These are phyloP conservation scores for Rhizophlyctis rosea DNA, from an alignment of 192 early-diverging fungal genomes.

Conservation along the genomic window DNA sequence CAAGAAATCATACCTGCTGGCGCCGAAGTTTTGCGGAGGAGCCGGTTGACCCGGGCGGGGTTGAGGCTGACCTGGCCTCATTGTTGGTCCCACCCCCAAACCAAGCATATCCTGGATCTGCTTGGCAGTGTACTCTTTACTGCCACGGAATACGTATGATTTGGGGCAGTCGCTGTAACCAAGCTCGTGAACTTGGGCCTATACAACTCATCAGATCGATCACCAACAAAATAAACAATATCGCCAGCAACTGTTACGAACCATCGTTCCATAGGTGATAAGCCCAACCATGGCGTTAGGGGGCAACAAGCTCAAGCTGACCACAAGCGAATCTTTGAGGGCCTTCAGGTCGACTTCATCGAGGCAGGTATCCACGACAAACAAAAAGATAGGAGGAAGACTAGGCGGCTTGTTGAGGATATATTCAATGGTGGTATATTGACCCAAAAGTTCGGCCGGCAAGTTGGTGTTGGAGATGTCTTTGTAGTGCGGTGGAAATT, in stretches of 20 bases:
- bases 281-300: constrained; percentile 88
- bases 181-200: constrained; percentile 95
- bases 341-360: constrained; percentile 95
- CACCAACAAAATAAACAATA: constrained; percentile 11
- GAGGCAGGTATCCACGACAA: constrained; percentile 95
- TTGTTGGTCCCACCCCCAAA: constrained; percentile 45
- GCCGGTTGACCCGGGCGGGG: constrained; percentile 27
- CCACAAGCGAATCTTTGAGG: constrained; percentile 88
- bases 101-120: constrained; percentile 99
- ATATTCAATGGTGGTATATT: constrained; percentile 97
- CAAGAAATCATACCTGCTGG: constrained; percentile 50
- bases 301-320: constrained; percentile 89
- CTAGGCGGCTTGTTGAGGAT: constrained; percentile 79
- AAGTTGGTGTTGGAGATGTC: constrained; percentile 91
- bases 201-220: too few relatives aligned
- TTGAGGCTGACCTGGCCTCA: constrained; percentile 47
- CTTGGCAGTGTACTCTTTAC: constrained; percentile 92
- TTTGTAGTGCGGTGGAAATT: constrained; percentile 95
- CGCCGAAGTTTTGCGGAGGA: constrained; percentile 32
- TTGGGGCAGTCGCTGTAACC: constrained; percentile 95
- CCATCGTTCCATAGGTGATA: constrained; percentile 98
- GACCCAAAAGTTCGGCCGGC: constrained; percentile 86
- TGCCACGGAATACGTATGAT: constrained; percentile 95
- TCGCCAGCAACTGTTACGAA: constrained; percentile 30
- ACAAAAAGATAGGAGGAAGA: constrained; percentile 90